Conservation (phyloP, 1,284 basidiomycete species). For the Heterobasidion parviporum region DNA sequence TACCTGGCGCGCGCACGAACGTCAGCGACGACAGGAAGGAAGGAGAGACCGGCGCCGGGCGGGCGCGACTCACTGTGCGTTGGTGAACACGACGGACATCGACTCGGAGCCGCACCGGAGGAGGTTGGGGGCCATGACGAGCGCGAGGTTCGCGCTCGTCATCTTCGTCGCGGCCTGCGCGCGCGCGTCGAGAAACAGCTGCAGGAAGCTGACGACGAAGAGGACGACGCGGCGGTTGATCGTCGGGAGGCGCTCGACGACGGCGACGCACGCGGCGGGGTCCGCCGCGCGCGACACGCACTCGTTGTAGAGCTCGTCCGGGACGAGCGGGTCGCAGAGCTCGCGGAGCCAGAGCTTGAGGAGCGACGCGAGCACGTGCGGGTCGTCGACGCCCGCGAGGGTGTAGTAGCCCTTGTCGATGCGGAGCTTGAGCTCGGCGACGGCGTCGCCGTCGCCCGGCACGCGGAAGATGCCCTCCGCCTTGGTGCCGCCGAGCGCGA, state of each 20-base stretch:
- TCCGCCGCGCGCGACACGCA: conserved; percentile 67
- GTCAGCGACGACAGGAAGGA: background rate
- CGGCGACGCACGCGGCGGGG: conserved; percentile 60
- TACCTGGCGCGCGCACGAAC: conserved; percentile 37
- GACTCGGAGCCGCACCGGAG: conserved; percentile 76
- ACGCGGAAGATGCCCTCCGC: conserved; percentile 88
- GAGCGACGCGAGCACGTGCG: conserved; percentile 79
- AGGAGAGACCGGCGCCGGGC: background rate
- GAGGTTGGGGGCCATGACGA: conserved; percentile 87
- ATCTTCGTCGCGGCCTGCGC: conserved; percentile 75
- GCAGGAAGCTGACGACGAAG: conserved; percentile 84
- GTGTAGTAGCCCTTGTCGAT: conserved; percentile 90
- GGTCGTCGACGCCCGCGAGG: conserved; percentile 80
- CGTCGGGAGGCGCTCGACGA: conserved; percentile 71
- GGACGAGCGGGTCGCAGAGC: conserved; percentile 81
- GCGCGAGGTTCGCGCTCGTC: conserved; percentile 70
- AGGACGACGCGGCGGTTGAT: conserved; percentile 79
- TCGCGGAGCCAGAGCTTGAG: conserved; percentile 92
- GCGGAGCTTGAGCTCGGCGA: conserved; percentile 78
- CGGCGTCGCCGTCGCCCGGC: conserved; percentile 79
- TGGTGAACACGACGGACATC: conserved; percentile 81
- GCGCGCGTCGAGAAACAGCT: conserved; percentile 75
- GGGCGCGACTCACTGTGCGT: conserved; percentile 60
- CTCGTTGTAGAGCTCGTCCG: conserved; percentile 81
- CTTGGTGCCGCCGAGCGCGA: conserved; percentile 78